A percentile compares a stretch with the other conserved stretches of the same genome.
phyloP scores from a whole-genome alignment of 2,329 filamentous ascomycete genomes.

The Diaporthe eres region DNA sequence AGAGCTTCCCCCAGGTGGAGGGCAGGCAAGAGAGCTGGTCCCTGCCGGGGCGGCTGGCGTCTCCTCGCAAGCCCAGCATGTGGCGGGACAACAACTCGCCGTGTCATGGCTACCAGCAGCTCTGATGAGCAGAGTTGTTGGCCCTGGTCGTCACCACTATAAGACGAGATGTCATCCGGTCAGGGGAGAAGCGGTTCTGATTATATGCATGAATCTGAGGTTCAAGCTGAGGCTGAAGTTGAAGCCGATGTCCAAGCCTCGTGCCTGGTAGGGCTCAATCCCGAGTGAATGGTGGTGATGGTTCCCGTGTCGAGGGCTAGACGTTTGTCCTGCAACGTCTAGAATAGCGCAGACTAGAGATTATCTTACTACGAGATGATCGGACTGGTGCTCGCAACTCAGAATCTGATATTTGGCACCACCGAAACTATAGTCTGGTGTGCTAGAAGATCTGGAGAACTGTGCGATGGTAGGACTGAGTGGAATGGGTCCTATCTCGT shows the following conservation, averaged over 20 bases:
- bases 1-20: background rate
- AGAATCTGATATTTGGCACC: background rate
- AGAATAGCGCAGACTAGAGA: background rate
- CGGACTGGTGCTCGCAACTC: background rate
- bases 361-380: background rate
- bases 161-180: conserved; percentile 14
- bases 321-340: background rate
- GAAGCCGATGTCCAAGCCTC: background rate
- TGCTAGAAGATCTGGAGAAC: background rate
- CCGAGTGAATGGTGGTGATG: background rate
- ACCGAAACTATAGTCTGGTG: background rate
- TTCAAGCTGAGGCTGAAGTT: background rate
- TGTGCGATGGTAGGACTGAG: background rate
- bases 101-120: background rate
- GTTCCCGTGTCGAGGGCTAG: background rate
- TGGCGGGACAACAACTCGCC: background rate
- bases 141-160: background rate
- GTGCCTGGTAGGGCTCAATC: background rate
- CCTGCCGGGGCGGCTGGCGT: background rate
- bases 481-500: background rate
- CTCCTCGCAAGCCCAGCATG: conserved; percentile 18
- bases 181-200: background rate
- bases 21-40: conserved; percentile 9
- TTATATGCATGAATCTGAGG: background rate
- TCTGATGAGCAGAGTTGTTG: background rate